Evolutionary conservation across 2,329 filamentous ascomycete species (phyloP), one percentile per base, ranked within the genome.

Genomic region (Alternaria viburni): DNA sequence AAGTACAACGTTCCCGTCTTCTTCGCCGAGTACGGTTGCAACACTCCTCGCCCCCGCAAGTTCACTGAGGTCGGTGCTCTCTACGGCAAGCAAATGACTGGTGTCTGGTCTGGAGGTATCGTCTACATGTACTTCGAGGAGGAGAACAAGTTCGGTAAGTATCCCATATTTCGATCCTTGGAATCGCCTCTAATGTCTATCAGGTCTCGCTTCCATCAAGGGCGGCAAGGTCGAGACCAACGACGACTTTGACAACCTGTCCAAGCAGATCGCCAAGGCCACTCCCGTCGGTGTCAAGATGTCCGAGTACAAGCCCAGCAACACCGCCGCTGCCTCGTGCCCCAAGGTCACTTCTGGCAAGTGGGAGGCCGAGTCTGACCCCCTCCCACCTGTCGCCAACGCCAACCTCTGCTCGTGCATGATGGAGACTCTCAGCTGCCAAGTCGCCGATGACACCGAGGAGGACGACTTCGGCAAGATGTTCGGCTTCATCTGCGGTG

Each of bases 51-150:
- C 46, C 89, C 87, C 65, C 93, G 96, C 82, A 86, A 87, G 65
- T 99, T 97, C 83, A 88, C 91, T 64, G 96, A 99, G 80, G 94
- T 97, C 46, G 85, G 83, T 47, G 90, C 91, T 57, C 88, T 99
- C 10, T 99, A 92, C 83, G 89, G 90, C 57, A 78, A 85, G 63
- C 79, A 93, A 64, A 99, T 99, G 96, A 91, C 89, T 26, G 81
- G 82, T 10, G 93, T 97, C 76, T 96, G 96, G 89, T 96, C 92
- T 60, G 96, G 96, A 73, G 96, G 95, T 82, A 97, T 99, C 70
- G 93, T 98, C 79, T 99, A 98, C 88, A 97, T 97, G 93, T 99
- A 96, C 86, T 95, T 93, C 84, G 87, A 97, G 84, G 94, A 97
- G 81, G 84, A 80, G 64, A 98, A 98, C 84, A 85, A 97, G 79